phyloP scores from a whole-genome alignment of 2,329 filamentous ascomycete species.

The Ophiosphaerella narmari region DNA sequence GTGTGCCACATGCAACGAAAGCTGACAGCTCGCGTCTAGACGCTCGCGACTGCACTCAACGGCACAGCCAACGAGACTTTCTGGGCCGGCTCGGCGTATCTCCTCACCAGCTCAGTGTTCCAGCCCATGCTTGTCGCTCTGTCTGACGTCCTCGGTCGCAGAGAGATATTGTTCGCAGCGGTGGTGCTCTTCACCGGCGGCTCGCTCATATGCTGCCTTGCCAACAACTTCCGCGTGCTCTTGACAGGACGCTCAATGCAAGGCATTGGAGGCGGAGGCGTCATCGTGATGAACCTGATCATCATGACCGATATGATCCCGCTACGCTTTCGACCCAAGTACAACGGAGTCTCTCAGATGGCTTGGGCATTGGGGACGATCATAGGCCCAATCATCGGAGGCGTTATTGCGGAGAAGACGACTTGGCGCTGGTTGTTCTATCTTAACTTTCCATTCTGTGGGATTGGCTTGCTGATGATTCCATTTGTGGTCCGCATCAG shows the following conservation, averaged over 20 bases:
- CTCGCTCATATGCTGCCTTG: background rate
- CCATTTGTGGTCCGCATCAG: background rate
- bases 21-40: background rate
- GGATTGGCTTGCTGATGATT: background rate
- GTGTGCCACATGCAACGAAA: no score
- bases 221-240: background rate
- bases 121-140: background rate
- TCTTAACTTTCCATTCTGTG: background rate
- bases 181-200: background rate
- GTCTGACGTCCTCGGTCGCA: background rate
- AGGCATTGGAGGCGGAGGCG: background rate
- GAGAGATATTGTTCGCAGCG: background rate
- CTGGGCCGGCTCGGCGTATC: background rate
- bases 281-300: background rate
- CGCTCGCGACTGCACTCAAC: background rate
- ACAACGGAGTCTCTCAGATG: background rate
- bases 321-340: background rate
- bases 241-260: background rate
- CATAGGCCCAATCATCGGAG: background rate
- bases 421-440: background rate
- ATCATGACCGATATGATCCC: background rate
- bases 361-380: background rate
- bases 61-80: background rate
- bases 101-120: background rate
- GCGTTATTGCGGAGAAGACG: background rate